phyloP scores from a whole-genome alignment of 2,329 filamentous ascomycete species.

The Cordyceps tenuipes region DNA sequence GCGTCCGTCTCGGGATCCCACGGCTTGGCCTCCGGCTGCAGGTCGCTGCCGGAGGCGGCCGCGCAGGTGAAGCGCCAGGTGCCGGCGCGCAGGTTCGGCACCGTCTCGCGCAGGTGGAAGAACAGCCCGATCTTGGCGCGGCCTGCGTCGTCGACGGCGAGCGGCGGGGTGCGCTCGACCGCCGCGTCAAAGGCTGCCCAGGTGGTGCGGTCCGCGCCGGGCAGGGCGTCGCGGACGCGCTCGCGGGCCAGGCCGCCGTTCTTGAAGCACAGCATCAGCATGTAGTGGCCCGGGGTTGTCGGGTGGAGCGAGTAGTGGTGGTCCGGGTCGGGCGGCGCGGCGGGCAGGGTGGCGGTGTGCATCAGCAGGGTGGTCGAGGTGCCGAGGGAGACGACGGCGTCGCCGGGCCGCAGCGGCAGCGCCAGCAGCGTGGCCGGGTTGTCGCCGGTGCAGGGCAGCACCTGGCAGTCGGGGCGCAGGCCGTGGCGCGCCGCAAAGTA shows the following conservation, averaged over 20 bases:
- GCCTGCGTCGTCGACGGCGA: slow-evolving; percentile 53
- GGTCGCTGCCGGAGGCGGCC: slow-evolving; percentile 43
- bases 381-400: slow-evolving; percentile 90
- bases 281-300: slow-evolving; percentile 81
- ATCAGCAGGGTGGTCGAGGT: slow-evolving; percentile 97
- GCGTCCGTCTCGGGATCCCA: slow-evolving; percentile 63
- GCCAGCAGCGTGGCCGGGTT: slow-evolving; percentile 94
- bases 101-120: slow-evolving; percentile 91
- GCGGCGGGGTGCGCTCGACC: slow-evolving; percentile 58
- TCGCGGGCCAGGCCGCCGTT: slow-evolving; percentile 93
- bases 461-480: slow-evolving; percentile 64
- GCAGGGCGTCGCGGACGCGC: slow-evolving; percentile 74
- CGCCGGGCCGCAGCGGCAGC: slow-evolving; percentile 74
- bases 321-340: slow-evolving; percentile 77
- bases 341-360: slow-evolving; percentile 87
- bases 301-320: slow-evolving; percentile 99
- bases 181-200: slow-evolving; percentile 78
- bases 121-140: slow-evolving; percentile 84
- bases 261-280: slow-evolving; percentile 99
- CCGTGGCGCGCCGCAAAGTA: slow-evolving; percentile 78
- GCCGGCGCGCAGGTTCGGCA: slow-evolving; percentile 79
- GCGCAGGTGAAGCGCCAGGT: slow-evolving; percentile 72
- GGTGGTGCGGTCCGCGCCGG: slow-evolving; percentile 38
- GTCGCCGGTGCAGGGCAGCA: slow-evolving; percentile 88
- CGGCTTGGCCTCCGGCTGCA: slow-evolving; percentile 30